Percentiles rank a stretch among this genome's conserved stretches.
These are phyloP conservation scores for Cyclotella cryptica DNA, from an alignment of 108 stramenopile genomes.

Conservation along the genomic window DNA sequence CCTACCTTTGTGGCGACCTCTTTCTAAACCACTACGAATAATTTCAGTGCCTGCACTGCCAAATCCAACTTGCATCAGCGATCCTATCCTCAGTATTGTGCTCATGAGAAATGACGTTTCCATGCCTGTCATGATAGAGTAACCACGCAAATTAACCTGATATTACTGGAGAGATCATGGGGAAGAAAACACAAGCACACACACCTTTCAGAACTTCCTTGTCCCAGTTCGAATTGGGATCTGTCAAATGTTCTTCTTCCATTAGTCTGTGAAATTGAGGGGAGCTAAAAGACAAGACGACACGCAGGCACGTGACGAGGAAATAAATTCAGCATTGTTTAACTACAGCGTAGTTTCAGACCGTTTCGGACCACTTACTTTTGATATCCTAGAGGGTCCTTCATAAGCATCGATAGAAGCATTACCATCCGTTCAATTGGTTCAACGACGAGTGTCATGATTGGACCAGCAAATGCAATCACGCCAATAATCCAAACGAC, in stretches of 20 bases:
- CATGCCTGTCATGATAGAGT: slow-evolving; percentile 31
- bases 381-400: slow-evolving; percentile 83
- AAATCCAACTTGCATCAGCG: slow-evolving; percentile 95
- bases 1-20: slow-evolving; percentile 58
- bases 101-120: slow-evolving; percentile 81
- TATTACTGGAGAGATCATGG: not conserved
- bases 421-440: slow-evolving; percentile 87
- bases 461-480: slow-evolving; percentile 80
- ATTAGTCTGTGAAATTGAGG: slow-evolving; percentile 68
- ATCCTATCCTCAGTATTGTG: slow-evolving; percentile 92
- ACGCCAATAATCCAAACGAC: slow-evolving; percentile 81
- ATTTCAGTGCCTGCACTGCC: slow-evolving; percentile 95
- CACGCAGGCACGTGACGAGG: not conserved
- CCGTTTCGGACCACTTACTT: not conserved
- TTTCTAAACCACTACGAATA: slow-evolving; percentile 87
- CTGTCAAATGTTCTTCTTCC: slow-evolving; percentile 64
- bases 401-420: slow-evolving; percentile 75
- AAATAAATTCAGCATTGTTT: not conserved
- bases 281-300: slow-evolving; percentile 37
- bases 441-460: slow-evolving; percentile 59
- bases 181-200: not conserved
- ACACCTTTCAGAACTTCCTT: slow-evolving; percentile 79
- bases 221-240: slow-evolving; percentile 68
- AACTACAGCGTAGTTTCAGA: too few species aligned
- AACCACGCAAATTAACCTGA: not conserved